phyloP scores from a whole-genome alignment of 2,329 filamentous ascomycete species.

The Ascochyta clinopodiicola region DNA sequence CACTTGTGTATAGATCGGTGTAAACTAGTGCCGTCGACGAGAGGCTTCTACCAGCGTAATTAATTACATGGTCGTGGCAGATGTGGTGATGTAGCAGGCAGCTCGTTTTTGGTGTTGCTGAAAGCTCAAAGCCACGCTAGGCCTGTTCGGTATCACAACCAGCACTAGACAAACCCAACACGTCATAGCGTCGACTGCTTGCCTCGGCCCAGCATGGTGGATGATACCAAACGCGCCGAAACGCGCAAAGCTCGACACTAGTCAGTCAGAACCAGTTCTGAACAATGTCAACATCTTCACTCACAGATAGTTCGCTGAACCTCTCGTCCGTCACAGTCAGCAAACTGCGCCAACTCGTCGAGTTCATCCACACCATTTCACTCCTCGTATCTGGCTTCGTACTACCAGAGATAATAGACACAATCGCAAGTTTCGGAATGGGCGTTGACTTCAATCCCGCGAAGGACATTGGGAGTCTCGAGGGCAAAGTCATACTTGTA shows the following conservation, averaged over 20 bases:
- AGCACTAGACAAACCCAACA: neutral
- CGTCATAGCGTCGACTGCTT: neutral
- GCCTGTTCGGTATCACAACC: no score
- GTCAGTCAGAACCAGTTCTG: neutral
- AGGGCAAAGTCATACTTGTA: constrained; percentile 45
- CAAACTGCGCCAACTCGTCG: neutral
- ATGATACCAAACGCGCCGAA: constrained; percentile 7
- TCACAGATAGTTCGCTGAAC: neutral
- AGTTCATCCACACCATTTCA: constrained; percentile 3
- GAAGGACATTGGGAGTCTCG: constrained; percentile 31
- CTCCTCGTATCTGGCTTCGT: constrained; percentile 18
- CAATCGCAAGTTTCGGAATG: constrained; percentile 18
- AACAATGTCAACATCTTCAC: neutral
- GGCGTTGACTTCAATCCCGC: constrained; percentile 36
- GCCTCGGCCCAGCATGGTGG: constrained; percentile 6
- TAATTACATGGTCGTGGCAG: neutral
- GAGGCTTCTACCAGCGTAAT: no score
- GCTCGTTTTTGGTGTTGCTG: no score
- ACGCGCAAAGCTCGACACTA: constrained; percentile 8
- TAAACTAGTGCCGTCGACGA: no score
- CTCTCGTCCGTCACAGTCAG: neutral
- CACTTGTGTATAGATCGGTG: no score
- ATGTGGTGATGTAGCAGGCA: neutral
- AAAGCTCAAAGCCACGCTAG: no score
- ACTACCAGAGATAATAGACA: constrained; percentile 11